Conservation (phyloP, 768 basidiomycete species). For the Boletus sp. region DNA sequence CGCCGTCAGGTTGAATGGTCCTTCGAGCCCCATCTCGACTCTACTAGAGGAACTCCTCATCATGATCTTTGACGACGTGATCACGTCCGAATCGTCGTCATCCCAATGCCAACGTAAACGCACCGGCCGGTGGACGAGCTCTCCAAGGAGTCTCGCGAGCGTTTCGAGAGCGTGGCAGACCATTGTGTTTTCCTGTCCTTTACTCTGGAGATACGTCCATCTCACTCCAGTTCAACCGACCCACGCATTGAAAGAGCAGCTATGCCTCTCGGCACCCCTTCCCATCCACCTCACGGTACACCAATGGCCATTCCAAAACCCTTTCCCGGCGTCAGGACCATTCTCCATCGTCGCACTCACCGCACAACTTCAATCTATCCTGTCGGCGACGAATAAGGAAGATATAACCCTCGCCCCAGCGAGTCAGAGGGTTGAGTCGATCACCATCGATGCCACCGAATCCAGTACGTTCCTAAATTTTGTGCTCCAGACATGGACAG, state of each 20-base stretch:
- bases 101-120: background rate
- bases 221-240: slow-evolving; percentile 15
- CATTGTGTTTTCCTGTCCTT: slow-evolving; percentile 16
- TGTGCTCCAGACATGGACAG: slow-evolving; percentile 20
- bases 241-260: slow-evolving; percentile 12
- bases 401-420: slow-evolving; percentile 1
- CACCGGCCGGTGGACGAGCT: background rate
- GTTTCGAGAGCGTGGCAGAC: slow-evolving; percentile 18
- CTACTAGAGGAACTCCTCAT: slow-evolving; percentile 22
- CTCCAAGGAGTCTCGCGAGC: slow-evolving; percentile 14
- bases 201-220: slow-evolving; percentile 21
- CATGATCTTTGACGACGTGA: slow-evolving; percentile 19
- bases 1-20: background rate
- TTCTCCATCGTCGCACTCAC: slow-evolving; percentile 16
- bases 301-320: slow-evolving; percentile 21
- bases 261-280: slow-evolving; percentile 12
- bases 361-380: slow-evolving; percentile 16
- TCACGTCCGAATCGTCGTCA: slow-evolving; percentile 10
- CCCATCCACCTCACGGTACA: slow-evolving; percentile 15
- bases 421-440: slow-evolving; percentile 13
- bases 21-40: slow-evolving; percentile 3
- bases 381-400: slow-evolving; percentile 3
- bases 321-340: slow-evolving; percentile 1
- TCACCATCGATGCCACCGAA: slow-evolving; percentile 17
- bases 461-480: slow-evolving; percentile 17